Evolutionary conservation across 371 early-diverging fungal genomes (phyloP).

Genomic region (Neoconidiobolus thromboides): DNA sequence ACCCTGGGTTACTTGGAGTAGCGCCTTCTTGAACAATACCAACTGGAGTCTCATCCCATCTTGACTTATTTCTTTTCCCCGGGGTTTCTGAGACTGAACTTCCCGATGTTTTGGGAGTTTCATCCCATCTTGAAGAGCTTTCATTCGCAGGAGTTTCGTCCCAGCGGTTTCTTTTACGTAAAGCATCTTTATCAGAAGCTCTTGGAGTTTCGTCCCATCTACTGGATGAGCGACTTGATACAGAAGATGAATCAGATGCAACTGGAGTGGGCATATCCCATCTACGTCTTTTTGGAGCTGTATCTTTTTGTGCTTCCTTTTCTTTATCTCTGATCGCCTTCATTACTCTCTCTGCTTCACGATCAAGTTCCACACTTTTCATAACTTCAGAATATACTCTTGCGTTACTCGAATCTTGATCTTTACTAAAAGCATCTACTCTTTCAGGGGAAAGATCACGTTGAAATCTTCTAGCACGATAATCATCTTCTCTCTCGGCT

Average conservation of each 20-base stretch:
- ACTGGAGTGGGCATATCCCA: constrained; percentile 77
- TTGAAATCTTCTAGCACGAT: constrained; percentile 55
- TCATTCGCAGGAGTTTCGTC: constrained; percentile 28
- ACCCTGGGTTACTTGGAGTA: neutral
- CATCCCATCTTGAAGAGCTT: constrained; percentile 33
- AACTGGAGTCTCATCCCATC: constrained; percentile 76
- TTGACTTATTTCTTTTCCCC: constrained; percentile 29
- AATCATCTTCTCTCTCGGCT: constrained; percentile 72
- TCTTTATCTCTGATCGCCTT: constrained; percentile 29
- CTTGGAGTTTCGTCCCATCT: constrained; percentile 64
- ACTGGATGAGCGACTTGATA: neutral
- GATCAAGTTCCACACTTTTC: constrained; percentile 65
- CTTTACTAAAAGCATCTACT: constrained; percentile 57
- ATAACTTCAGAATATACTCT: constrained; percentile 68
- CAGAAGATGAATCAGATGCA: constrained; percentile 15
- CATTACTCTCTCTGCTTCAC: constrained; percentile 47
- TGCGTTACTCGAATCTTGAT: constrained; percentile 11
- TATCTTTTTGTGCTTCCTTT: constrained; percentile 19
- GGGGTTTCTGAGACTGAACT: constrained; percentile 22
- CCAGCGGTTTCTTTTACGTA: constrained; percentile 32
- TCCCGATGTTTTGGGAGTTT: constrained; percentile 28
- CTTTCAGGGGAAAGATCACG: constrained; percentile 75
- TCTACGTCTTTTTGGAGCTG: constrained; percentile 38
- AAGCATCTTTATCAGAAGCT: constrained; percentile 13
- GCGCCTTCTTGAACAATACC: constrained; percentile 1